phyloP scores from a whole-genome alignment of 345 rosid species.

The Melaleuca quinquenervia region DNA sequence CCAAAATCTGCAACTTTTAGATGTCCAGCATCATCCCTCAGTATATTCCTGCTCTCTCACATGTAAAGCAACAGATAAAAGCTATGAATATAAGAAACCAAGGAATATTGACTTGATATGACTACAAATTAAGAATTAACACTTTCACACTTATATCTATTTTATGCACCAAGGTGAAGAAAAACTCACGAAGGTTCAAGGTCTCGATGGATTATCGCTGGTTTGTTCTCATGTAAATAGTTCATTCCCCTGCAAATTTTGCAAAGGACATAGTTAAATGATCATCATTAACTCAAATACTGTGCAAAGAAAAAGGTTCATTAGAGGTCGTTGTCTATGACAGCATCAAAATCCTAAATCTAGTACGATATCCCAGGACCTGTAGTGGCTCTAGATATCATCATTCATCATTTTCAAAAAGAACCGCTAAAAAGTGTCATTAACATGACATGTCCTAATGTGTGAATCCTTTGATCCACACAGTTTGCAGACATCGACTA shows the following conservation, averaged over 20 bases:
- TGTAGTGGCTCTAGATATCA: neutral
- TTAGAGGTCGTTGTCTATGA: neutral
- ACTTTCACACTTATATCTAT: neutral
- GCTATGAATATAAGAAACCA: neutral
- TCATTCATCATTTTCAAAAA: neutral
- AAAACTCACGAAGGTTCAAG: constrained; percentile 97
- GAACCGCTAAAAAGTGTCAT: neutral
- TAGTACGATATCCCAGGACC: neutral
- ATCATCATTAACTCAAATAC: neutral
- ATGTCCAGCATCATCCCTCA: constrained; percentile 90
- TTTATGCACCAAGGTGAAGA: neutral
- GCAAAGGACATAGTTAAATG: neutral
- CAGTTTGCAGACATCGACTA: neutral
- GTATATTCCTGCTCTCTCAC: constrained; percentile 56
- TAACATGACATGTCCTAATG: neutral
- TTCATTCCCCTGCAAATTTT: constrained; percentile 72
- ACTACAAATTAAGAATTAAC: neutral
- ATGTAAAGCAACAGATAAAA: constrained; percentile 17
- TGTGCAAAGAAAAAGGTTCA: neutral
- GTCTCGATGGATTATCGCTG: constrained; percentile 93
- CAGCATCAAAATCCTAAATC: neutral
- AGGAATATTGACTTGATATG: neutral
- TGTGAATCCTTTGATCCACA: neutral
- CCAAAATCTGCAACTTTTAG: constrained; percentile 98
- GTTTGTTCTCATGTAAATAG: constrained; percentile 86